phyloP scores from a whole-genome alignment of 371 early-diverging fungal genomes.

The Cokeromyces recurvatus region DNA sequence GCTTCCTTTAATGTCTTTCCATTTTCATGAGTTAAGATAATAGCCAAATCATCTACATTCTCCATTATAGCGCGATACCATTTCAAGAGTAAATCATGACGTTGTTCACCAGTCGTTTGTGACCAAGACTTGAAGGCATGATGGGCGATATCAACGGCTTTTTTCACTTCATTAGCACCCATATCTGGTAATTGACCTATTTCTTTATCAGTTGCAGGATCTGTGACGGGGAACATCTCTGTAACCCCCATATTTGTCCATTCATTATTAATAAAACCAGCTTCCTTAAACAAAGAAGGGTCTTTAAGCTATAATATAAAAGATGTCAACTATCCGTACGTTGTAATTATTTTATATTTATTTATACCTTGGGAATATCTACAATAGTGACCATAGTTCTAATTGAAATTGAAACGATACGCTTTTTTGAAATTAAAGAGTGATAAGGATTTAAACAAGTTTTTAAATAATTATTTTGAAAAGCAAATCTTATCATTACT shows the following conservation, averaged over 20 bases:
- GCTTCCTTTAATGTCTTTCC: slow-evolving; percentile 63
- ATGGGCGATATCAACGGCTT: slow-evolving; percentile 59
- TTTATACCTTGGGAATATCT: slow-evolving; percentile 29
- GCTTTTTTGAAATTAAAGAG: slow-evolving; percentile 7
- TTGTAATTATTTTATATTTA: background rate
- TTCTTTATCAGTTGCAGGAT: slow-evolving; percentile 65
- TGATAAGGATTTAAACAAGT: slow-evolving; percentile 28
- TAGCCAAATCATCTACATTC: slow-evolving; percentile 72
- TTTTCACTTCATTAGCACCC: slow-evolving; percentile 53
- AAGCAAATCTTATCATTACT: slow-evolving; percentile 18
- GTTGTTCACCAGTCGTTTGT: slow-evolving; percentile 54
- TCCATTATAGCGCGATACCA: slow-evolving; percentile 70
- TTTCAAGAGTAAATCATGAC: slow-evolving; percentile 59
- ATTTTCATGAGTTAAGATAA: slow-evolving; percentile 72
- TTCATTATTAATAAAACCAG: slow-evolving; percentile 52
- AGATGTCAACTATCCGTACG: background rate
- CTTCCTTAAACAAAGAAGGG: slow-evolving; percentile 40
- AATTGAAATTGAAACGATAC: slow-evolving; percentile 4
- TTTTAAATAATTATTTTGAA: slow-evolving; percentile 27
- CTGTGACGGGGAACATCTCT: slow-evolving; percentile 50
- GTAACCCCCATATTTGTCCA: slow-evolving; percentile 44
- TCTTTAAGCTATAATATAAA: slow-evolving; percentile 44
- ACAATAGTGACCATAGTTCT: slow-evolving; percentile 20
- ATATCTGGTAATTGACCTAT: slow-evolving; percentile 69
- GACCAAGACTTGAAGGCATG: slow-evolving; percentile 62